A percentile compares a stretch with the other conserved stretches of the same genome.
phyloP scores from a whole-genome alignment of 139 green algal species.

The Chlorella sp. region DNA sequence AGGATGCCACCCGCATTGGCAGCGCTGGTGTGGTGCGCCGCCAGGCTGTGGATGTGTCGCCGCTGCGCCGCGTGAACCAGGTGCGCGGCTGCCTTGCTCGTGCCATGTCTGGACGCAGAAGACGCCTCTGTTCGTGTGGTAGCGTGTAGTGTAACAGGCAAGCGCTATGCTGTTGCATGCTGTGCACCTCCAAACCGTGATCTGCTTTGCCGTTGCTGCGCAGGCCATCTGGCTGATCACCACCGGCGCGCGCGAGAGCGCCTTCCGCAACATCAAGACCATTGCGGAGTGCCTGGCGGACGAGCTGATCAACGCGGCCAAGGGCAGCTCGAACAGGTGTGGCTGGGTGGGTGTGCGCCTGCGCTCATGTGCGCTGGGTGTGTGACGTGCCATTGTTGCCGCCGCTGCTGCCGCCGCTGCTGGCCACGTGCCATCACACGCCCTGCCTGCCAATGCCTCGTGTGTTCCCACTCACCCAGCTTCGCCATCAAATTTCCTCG shows the following conservation, averaged over 20 bases:
- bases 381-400: too few relatives aligned
- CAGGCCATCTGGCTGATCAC: constrained; percentile 94
- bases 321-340: constrained; percentile 97
- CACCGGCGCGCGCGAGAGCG: constrained; percentile 93
- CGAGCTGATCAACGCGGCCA: constrained; percentile 99
- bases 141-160: neutral
- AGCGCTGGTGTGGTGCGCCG: constrained; percentile 95
- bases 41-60: constrained; percentile 99
- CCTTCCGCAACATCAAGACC: constrained; percentile 99
- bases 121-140: neutral
- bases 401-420: neutral
- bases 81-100: constrained; percentile 5
- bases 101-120: too few relatives aligned
- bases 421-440: neutral
- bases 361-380: too few relatives aligned
- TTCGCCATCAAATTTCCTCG: constrained; percentile 99
- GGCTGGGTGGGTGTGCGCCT: neutral
- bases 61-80: constrained; percentile 98
- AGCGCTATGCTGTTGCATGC: neutral
- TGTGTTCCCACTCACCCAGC: constrained; percentile 48
- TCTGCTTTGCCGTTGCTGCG: neutral
- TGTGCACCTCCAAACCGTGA: constrained; percentile 47
- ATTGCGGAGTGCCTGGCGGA: constrained; percentile 99
- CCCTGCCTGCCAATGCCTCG: neutral
- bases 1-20: constrained; percentile 98